phyloP scores from a whole-genome alignment of 805 yeast species.

The Wickerhamomyces mucosus region DNA sequence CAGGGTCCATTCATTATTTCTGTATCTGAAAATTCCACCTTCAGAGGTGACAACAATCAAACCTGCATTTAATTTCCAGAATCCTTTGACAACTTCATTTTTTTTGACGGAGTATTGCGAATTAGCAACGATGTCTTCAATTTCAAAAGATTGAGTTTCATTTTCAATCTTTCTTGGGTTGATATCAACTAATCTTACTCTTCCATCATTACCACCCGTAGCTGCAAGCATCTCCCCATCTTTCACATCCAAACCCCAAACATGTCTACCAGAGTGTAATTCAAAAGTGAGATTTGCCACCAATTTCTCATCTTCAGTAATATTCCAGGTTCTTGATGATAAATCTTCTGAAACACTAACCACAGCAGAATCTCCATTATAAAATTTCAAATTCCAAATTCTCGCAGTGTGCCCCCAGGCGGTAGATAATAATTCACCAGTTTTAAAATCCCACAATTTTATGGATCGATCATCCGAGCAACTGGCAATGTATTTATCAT shows the following conservation, averaged over 20 bases:
- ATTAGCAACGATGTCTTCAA: slow-evolving; percentile 25
- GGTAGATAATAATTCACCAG: slow-evolving; percentile 53
- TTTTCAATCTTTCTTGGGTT: slow-evolving; percentile 22
- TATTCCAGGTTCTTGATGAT: slow-evolving; percentile 71
- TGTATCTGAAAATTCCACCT: slow-evolving; percentile 38
- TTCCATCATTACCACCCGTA: slow-evolving; percentile 94
- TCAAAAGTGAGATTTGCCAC: slow-evolving; percentile 36
- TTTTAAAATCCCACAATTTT: slow-evolving; percentile 54
- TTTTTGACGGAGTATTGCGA: slow-evolving; percentile 22
- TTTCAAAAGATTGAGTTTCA: slow-evolving; percentile 19
- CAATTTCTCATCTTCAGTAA: slow-evolving; percentile 18
- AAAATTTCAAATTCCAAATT: slow-evolving; percentile 75
- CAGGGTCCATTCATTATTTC: slow-evolving; percentile 20
- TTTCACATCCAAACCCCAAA: slow-evolving; percentile 70
- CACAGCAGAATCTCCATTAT: slow-evolving; percentile 27
- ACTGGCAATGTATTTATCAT: slow-evolving; percentile 50
- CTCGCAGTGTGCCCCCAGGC: slow-evolving; percentile 98
- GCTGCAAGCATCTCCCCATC: slow-evolving; percentile 41
- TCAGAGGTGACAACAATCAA: slow-evolving; percentile 46
- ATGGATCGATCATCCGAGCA: slow-evolving; percentile 95
- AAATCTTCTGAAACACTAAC: slow-evolving; percentile 83
- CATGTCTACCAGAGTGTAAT: slow-evolving; percentile 75
- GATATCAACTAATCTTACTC: slow-evolving; percentile 55
- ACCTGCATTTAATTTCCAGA: slow-evolving; percentile 37
- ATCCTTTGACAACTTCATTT: slow-evolving; percentile 55